These are phyloP conservation scores for Isatis lusitanica DNA, from an alignment of 441 rosid species.

Conservation along the genomic window DNA sequence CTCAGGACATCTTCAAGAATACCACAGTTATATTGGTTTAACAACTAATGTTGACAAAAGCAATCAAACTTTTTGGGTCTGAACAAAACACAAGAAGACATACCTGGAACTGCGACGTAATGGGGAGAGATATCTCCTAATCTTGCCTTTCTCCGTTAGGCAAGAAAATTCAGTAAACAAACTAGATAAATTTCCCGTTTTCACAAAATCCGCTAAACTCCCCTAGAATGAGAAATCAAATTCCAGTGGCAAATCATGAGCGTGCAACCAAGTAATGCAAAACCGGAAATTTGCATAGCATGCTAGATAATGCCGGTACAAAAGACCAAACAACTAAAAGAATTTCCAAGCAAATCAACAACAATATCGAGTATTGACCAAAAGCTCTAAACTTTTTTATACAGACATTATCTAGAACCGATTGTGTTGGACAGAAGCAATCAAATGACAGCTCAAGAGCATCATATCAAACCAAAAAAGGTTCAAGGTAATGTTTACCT, in stretches of 20 bases:
- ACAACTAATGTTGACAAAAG: neutral
- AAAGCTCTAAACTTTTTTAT: neutral
- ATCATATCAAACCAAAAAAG: neutral
- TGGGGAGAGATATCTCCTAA: constrained; percentile 68
- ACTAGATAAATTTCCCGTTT: constrained; percentile 24
- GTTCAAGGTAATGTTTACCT: constrained; percentile 48
- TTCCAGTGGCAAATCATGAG: constrained; percentile 28
- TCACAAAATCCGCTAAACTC: constrained; percentile 30
- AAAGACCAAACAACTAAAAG: constrained; percentile 2
- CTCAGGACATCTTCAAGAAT: neutral
- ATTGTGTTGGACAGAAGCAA: neutral
- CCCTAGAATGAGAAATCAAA: constrained; percentile 33
- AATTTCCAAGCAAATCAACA: neutral
- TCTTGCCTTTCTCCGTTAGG: constrained; percentile 75
- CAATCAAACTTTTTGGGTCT: neutral
- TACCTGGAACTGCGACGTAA: constrained; percentile 82
- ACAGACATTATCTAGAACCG: neutral
- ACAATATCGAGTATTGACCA: neutral
- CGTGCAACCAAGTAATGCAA: constrained; percentile 5
- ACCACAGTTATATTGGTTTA: too few relatives aligned
- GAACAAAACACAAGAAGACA: constrained; percentile 23
- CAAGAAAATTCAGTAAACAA: constrained; percentile 58
- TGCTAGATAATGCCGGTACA: neutral
- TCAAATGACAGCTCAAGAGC: neutral
- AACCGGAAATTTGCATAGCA: neutral